Base-by-base conservation (phyloP, 176 grass and related monocot genomes). In the Poa pratensis region DNA sequence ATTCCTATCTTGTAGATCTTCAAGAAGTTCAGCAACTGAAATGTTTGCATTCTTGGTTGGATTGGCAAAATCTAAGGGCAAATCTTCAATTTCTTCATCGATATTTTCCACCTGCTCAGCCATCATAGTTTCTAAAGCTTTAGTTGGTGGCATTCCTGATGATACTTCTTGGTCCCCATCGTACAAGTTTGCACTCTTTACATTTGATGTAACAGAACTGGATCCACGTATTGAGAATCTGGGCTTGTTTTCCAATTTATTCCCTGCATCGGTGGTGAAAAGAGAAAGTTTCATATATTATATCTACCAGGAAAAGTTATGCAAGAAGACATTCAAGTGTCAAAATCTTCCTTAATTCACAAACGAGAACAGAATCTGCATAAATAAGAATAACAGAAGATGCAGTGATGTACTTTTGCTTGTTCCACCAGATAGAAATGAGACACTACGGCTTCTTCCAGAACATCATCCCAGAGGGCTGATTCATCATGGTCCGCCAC, bases 21-120 rank as follows among this genome's bases (percentile, higher is more conserved):
- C 96, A 53, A 98, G 80, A 81, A 98, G 91, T 80, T 98, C 96
- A 64, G 91, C 80, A 83, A 98, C 91, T 50, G 91, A 98, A 89
- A 87, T 79, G 75, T 86, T 84, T 65, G 66, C 87, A 69, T 73
- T 84, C 73, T 85, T 89, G 53, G 84, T 78, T 39, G 82, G 84
- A 51, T 32, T 5, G 66, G 80, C 66, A 78, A 64, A 74, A 23
- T 90, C 89, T 75, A 30, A 35, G 55, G 85, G 85, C 45, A 78
- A 30, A 35, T 86, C 76, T 82, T 94, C 77, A 81, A 20, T 77
- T 75, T 88, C 87, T 78, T 93, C 80, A 2, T 93, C 70, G 12
- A 80, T 26, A 79, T 90, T 76, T 81, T 69, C 81, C n/a, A 91
- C 71, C 22, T 51, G 78, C 46, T 90, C 85, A 89, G 76, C 19